Evolutionary conservation across 306 rosid genomes (phyloP).

Genomic region (Lathyrus oleraceus): DNA sequence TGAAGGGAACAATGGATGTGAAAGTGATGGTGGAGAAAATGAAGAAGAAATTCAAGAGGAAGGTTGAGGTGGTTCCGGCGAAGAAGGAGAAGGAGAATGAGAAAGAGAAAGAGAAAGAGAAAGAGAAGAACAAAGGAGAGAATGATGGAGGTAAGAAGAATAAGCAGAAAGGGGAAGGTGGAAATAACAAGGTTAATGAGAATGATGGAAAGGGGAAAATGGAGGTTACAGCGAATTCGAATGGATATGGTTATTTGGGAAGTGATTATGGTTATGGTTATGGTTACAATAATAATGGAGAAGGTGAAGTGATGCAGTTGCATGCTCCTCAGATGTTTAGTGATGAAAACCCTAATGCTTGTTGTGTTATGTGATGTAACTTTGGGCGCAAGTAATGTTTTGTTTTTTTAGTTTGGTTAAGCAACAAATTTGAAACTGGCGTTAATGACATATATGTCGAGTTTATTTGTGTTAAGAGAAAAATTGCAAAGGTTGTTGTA

Average conservation of each 20-base stretch:
- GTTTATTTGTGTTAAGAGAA: background rate
- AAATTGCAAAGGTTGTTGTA: background rate
- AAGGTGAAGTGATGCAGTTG: slow-evolving; percentile 30
- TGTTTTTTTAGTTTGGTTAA: background rate
- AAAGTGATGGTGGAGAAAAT: slow-evolving; percentile 48
- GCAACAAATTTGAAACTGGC: background rate
- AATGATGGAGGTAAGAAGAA: slow-evolving; percentile 37
- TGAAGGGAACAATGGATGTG: slow-evolving; percentile 70
- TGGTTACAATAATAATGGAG: slow-evolving; percentile 36
- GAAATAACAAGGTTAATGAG: background rate
- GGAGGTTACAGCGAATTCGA: slow-evolving; percentile 27
- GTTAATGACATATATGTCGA: background rate
- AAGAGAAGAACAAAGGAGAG: slow-evolving; percentile 10
- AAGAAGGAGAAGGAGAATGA: slow-evolving; percentile 49
- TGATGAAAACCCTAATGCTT: slow-evolving; percentile 88
- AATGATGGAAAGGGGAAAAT: slow-evolving; percentile 25
- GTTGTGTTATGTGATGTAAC: slow-evolving; percentile 60
- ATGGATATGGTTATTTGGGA: slow-evolving; percentile 27
- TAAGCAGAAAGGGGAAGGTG: slow-evolving; percentile 34
- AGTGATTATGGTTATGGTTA: slow-evolving; percentile 29
- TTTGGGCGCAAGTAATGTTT: background rate
- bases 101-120: slow-evolving; percentile 13
- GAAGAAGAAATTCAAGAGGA: slow-evolving; percentile 51
- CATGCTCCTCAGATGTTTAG: slow-evolving; percentile 69
- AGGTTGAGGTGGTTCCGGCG: slow-evolving; percentile 59